Evolutionary conservation across 192 early-diverging fungal species (phyloP).

Genomic region (Diversispora eburnea): DNA sequence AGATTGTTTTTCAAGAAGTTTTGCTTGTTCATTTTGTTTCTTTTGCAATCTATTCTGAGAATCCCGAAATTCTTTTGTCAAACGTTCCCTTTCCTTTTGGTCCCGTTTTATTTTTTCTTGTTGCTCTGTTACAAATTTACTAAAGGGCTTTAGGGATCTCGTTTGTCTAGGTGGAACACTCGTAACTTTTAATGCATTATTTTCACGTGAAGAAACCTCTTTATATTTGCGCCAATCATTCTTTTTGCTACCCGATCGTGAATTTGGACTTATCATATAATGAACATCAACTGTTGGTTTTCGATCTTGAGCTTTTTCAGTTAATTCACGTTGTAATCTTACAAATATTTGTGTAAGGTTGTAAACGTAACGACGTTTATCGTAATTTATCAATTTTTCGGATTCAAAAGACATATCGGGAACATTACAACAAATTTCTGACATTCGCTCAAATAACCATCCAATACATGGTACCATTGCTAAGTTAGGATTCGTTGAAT

Average conservation of each 20-base stretch:
- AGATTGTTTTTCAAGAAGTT: slow-evolving; percentile 32
- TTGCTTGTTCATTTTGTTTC: slow-evolving; percentile 44
- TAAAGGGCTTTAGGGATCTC: slow-evolving; percentile 30
- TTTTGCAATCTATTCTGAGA: slow-evolving; percentile 44
- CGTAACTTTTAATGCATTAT: neutral
- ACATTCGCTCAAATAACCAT: slow-evolving; percentile 70
- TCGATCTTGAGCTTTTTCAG: slow-evolving; percentile 7
- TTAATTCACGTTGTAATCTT: slow-evolving; percentile 31
- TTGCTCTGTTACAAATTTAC: slow-evolving; percentile 54
- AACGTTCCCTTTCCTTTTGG: slow-evolving; percentile 62
- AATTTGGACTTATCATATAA: neutral
- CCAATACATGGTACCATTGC: slow-evolving; percentile 62
- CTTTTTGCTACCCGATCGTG: too few relatives aligned
- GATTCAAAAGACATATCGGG: slow-evolving; percentile 54
- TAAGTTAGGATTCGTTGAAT: neutral
- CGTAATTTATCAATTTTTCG: slow-evolving; percentile 59
- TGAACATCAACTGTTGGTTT: neutral
- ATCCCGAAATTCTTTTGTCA: slow-evolving; percentile 61
- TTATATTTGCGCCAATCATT: slow-evolving; percentile 25
- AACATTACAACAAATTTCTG: slow-evolving; percentile 65
- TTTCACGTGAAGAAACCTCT: slow-evolving; percentile 40
- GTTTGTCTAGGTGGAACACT: neutral
- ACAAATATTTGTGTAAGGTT: slow-evolving; percentile 47
- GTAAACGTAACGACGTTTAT: slow-evolving; percentile 64
- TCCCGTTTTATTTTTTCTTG: slow-evolving; percentile 63